Evolutionary conservation across 768 basidiomycete species (phyloP), one percentile per base, ranked within the genome.

Genomic region (Podaxis mareebaensis): DNA sequence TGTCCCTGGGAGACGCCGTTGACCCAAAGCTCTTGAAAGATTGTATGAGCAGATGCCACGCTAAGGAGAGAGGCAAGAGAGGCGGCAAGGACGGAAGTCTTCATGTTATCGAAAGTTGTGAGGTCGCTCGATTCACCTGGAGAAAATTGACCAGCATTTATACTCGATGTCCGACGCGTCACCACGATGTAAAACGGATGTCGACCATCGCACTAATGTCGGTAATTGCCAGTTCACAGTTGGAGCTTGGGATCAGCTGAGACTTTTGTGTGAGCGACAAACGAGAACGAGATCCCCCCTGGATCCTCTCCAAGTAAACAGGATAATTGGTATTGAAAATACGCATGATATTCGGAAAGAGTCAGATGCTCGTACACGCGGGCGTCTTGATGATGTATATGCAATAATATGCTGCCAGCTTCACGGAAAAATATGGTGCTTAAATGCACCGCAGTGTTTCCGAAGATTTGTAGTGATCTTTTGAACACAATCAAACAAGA

Each of bases 21-120:
- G 53, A 85, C 81, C 64, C 79, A 82, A 39, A 84, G 63, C 71
- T 83, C 76, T 79, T 84, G 84, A 70, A 85, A 83, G 63, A 86
- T 84, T 22, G 80, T 78, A 65, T 85, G 84, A 5, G 79, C 84
- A 24, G 75, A 77, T 49, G 70, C 78, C 13, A 77, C 74, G 49
- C 68, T 63, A 28, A 73, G 67, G 54, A 80, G 64, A 26, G 74
- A 70, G 44, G 74, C 53, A 36, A 76, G 64, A 48, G 75, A 66
- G 17, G 73, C 66, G 30, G 73, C 60, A 38, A 68, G 67, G 15
- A 66, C 30, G 40, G 64, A 52, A 46, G 66, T 56, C 66, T 69
- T 78, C 75, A 76, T 76, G 28, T 57, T 64, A 33, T 33, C 30
- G 49, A 30, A 53, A 22, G 24, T 22, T 48, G 22, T 28, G 24